phyloP scores from a whole-genome alignment of 2,329 filamentous ascomycete species.

The Cladorrhinum sp. region DNA sequence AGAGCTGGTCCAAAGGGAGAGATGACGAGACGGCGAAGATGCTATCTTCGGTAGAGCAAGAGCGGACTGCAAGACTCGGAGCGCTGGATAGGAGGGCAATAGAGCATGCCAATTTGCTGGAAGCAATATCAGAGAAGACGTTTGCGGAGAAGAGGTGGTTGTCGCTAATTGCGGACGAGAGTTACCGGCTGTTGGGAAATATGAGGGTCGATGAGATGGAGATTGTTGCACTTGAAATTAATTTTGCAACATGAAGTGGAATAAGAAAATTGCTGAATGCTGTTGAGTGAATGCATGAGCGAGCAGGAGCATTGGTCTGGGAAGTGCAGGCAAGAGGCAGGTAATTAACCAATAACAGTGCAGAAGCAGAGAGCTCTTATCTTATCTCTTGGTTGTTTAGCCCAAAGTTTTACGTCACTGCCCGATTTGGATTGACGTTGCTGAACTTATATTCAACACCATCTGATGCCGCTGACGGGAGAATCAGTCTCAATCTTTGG shows the following conservation, averaged over 20 bases:
- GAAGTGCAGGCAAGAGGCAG: not conserved
- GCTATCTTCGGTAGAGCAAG: conserved; percentile 37
- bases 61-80: conserved; percentile 40
- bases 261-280: not conserved
- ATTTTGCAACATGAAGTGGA: not conserved
- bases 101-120: conserved; percentile 36
- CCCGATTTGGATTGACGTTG: not conserved
- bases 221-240: conserved; percentile 20
- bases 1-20: conserved; percentile 45
- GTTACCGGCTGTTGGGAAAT: conserved; percentile 41
- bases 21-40: conserved; percentile 40
- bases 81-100: conserved; percentile 24
- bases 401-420: conserved; percentile 1
- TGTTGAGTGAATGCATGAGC: not conserved
- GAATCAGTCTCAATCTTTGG: not conserved
- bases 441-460: not conserved
- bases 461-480: not conserved
- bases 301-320: not conserved
- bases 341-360: not conserved
- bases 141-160: conserved; percentile 48
- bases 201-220: conserved; percentile 45
- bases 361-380: conserved; percentile 4
- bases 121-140: conserved; percentile 31
- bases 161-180: conserved; percentile 43
- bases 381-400: conserved; percentile 4